A percentile compares a stretch with the other conserved stretches of the same genome.
phyloP scores from a whole-genome alignment of 495 filamentous ascomycete genomes.

The Penicillium cataractarum region DNA sequence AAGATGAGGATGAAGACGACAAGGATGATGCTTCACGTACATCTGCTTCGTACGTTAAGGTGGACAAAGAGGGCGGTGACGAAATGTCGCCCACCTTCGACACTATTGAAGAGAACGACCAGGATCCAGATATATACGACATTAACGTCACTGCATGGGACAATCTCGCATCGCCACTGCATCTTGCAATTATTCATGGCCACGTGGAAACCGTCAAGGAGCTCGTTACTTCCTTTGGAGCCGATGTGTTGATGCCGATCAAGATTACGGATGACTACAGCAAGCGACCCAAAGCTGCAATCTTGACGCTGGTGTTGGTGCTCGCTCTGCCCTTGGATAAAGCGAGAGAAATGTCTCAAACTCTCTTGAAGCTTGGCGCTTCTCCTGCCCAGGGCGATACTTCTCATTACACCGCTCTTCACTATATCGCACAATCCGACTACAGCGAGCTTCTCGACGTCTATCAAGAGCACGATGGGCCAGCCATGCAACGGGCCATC shows the following conservation, averaged over 20 bases:
- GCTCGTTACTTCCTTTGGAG: conserved; percentile 72
- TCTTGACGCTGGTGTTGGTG: conserved; percentile 66
- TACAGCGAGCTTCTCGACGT: conserved; percentile 57
- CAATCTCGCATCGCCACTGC: conserved; percentile 66
- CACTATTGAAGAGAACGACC: conserved; percentile 54
- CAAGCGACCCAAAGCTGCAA: conserved; percentile 54
- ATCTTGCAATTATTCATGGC: conserved; percentile 74
- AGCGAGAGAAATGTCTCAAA: conserved; percentile 59
- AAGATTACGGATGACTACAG: conserved; percentile 56
- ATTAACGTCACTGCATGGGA: conserved; percentile 79
- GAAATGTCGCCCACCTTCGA: conserved; percentile 35
- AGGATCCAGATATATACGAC: conserved; percentile 77
- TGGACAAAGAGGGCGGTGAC: conserved; percentile 47
- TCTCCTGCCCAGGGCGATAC: conserved; percentile 73
- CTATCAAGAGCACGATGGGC: conserved; percentile 60
- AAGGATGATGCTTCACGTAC: conserved; percentile 42
- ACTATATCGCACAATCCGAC: conserved; percentile 53
- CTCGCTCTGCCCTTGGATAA: conserved; percentile 58
- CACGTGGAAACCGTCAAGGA: conserved; percentile 67
- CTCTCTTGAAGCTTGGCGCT: conserved; percentile 70
- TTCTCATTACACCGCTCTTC: conserved; percentile 59
- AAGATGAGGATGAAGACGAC: conserved; percentile 42
- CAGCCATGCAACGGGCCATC: conserved; percentile 62
- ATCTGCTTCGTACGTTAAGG: conserved; percentile 70
- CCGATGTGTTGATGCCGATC: conserved; percentile 71